These are phyloP conservation scores for Boletus rex-veris DNA, from an alignment of 768 basidiomycete species.

Conservation along the genomic window DNA sequence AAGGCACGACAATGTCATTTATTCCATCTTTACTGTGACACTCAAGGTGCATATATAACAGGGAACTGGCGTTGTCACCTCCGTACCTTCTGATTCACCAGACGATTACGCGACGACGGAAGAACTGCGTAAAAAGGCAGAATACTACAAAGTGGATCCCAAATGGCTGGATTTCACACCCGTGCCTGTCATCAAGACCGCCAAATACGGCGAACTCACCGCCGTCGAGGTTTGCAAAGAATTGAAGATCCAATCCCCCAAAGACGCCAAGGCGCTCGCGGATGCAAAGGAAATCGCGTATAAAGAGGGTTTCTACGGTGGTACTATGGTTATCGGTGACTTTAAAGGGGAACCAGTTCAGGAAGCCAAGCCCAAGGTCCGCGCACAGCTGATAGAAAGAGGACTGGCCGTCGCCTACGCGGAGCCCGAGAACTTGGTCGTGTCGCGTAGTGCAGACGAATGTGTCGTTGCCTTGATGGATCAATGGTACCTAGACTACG, in stretches of 20 bases:
- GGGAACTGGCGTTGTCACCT: slow-evolving; percentile 98
- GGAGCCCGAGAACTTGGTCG: slow-evolving; percentile 89
- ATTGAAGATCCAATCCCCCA: slow-evolving; percentile 93
- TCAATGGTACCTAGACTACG: slow-evolving; percentile 99
- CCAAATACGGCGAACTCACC: slow-evolving; percentile 88
- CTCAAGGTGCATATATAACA: slow-evolving; percentile 26
- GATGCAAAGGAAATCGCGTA: slow-evolving; percentile 98
- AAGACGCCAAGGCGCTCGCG: slow-evolving; percentile 87
- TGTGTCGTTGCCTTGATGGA: slow-evolving; percentile 98
- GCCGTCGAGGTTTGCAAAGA: slow-evolving; percentile 81
- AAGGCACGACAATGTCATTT: slow-evolving; percentile 49
- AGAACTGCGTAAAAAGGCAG: slow-evolving; percentile 94
- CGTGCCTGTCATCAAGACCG: slow-evolving; percentile 82
- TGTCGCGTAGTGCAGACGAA: slow-evolving; percentile 91
- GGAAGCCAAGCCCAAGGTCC: slow-evolving; percentile 88
- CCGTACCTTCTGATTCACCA: slow-evolving; percentile 96
- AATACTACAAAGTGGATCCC: slow-evolving; percentile 92
- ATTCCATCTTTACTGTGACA: background rate
- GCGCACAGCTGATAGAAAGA: slow-evolving; percentile 74
- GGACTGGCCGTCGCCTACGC: slow-evolving; percentile 88
- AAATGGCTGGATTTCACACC: slow-evolving; percentile 84
- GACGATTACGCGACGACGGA: slow-evolving; percentile 90
- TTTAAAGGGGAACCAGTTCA: slow-evolving; percentile 87
- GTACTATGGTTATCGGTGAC: slow-evolving; percentile 87
- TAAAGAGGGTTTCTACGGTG: slow-evolving; percentile 97